Base-by-base conservation (phyloP, 768 basidiomycete species). In the Serendipita sp. region DNA sequence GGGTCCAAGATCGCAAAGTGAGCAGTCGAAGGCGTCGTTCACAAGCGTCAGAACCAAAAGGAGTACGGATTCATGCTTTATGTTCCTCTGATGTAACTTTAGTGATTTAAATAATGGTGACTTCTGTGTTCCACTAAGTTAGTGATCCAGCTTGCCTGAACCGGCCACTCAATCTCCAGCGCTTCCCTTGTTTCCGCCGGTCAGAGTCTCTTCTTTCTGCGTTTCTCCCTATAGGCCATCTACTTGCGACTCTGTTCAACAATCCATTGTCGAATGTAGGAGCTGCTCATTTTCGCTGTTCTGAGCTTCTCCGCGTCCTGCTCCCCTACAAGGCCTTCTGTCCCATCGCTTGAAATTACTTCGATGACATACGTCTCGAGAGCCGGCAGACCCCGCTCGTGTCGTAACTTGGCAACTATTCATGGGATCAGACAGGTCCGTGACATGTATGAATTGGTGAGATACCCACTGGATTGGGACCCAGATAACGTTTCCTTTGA, bases 271-370 rank as follows among this genome's bases (percentile, higher is more conserved):
- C 96, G 79, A 68, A 99, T 95, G 66, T 80, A 88, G 4, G 93
- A 95, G 71, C 92, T 96, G 72, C 96, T 92, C 81, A 98, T 84
- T 78, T 99, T 99, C 33, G 84, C 80, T 67, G 81, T 78, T 71
- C 85, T 86, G 65, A 94, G 73, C 70, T 79, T 73, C 64, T 84
- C 82, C 16, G 81, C 79, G 70, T 94, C 88, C 23, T 80, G 81
- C 58, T 79, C 78, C 58, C 83, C 83, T 4, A 62, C 65, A 46
- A 70, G 1, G 29, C 88, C 73, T 64, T 76, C 81, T 18, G 80
- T 74, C 3, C 78, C 78, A 36, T 79, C 80, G 50, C 85, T 74
- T 0, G 88, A 90, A 65, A 98, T 92, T 67, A 98, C 91, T 71
- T 94, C 89, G 70, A 97, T 95, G 44, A 91, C 77, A 71, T 85